Evolutionary conservation across 176 grass and related monocot genomes (phyloP).

Genomic region (Pharus latifolius): DNA sequence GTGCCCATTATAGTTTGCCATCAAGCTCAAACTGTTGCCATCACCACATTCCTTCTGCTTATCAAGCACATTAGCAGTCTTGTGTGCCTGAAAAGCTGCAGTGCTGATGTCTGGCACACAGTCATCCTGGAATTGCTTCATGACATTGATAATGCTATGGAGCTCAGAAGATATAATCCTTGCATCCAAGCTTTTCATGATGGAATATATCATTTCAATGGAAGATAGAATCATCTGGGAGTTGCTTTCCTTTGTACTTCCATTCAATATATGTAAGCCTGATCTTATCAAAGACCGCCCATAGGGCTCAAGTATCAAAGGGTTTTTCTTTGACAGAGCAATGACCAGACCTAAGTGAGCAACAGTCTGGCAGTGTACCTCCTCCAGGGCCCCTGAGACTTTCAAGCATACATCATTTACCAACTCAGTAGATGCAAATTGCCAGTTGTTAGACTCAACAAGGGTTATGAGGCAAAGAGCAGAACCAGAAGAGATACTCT

Average conservation of each 20-base stretch:
- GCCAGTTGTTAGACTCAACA: slow-evolving; percentile 52
- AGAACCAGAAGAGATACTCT: slow-evolving; percentile 39
- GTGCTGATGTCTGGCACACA: slow-evolving; percentile 11
- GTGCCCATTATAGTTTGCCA: slow-evolving; percentile 6
- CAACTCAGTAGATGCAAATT: slow-evolving; percentile 42
- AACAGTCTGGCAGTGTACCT: slow-evolving; percentile 32
- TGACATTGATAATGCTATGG: slow-evolving; percentile 25
- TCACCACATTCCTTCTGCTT: neutral
- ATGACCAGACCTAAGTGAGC: slow-evolving; percentile 44
- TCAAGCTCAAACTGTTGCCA: slow-evolving; percentile 13
- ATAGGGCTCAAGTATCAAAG: slow-evolving; percentile 55
- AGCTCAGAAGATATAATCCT: slow-evolving; percentile 62
- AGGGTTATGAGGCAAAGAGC: slow-evolving; percentile 46
- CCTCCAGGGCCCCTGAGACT: slow-evolving; percentile 42
- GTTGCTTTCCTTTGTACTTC: neutral
- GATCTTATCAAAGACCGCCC: slow-evolving; percentile 57
- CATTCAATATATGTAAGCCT: slow-evolving; percentile 41
- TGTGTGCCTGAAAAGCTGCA: slow-evolving; percentile 32
- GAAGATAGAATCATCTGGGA: slow-evolving; percentile 29
- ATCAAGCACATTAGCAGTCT: slow-evolving; percentile 32
- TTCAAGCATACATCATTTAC: slow-evolving; percentile 58
- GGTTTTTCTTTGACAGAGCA: slow-evolving; percentile 32
- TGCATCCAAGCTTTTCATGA: slow-evolving; percentile 45
- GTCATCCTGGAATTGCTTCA: slow-evolving; percentile 22
- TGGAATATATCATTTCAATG: slow-evolving; percentile 51